These are phyloP conservation scores for Sanghuangporus baumii DNA, from an alignment of 1,284 basidiomycete species.

Conservation along the genomic window DNA sequence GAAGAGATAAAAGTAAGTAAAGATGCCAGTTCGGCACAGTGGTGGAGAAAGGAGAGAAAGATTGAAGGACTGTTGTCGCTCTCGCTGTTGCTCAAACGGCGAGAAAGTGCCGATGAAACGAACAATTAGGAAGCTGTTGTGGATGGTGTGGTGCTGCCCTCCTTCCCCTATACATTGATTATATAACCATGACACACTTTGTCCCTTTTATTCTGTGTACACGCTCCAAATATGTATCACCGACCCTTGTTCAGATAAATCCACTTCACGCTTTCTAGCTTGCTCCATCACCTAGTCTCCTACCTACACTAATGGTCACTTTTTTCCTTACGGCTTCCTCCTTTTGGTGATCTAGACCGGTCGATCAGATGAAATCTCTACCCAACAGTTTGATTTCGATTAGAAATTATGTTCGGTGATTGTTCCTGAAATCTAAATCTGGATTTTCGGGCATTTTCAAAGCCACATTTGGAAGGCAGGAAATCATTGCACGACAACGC, in stretches of 20 bases:
- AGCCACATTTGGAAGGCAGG: not conserved
- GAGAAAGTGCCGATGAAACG: not conserved
- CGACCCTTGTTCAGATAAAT: not conserved
- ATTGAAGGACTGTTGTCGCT: not conserved
- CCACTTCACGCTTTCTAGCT: too few species aligned
- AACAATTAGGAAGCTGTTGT: slow-evolving; percentile 3
- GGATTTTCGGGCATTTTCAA: not conserved
- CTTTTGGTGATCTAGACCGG: not conserved
- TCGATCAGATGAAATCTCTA: not conserved
- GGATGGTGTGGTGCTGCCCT: not conserved
- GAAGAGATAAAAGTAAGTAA: not conserved
- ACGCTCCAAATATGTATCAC: not conserved
- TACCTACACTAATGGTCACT: too few species aligned
- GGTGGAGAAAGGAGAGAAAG: not conserved
- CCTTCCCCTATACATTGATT: not conserved
- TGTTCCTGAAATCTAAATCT: not conserved
- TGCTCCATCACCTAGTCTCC: too few species aligned
- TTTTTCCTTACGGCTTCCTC: not conserved
- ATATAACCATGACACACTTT: not conserved
- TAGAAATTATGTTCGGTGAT: not conserved
- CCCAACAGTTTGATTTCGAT: not conserved
- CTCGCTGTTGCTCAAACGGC: not conserved
- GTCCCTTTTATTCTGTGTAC: not conserved
- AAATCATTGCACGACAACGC: too few species aligned
- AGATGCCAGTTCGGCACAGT: not conserved